A percentile compares a stretch with the other conserved stretches of the same genome.
Conservation (phyloP, 306 rosid genomes). For the Begonia masoniana region DNA sequence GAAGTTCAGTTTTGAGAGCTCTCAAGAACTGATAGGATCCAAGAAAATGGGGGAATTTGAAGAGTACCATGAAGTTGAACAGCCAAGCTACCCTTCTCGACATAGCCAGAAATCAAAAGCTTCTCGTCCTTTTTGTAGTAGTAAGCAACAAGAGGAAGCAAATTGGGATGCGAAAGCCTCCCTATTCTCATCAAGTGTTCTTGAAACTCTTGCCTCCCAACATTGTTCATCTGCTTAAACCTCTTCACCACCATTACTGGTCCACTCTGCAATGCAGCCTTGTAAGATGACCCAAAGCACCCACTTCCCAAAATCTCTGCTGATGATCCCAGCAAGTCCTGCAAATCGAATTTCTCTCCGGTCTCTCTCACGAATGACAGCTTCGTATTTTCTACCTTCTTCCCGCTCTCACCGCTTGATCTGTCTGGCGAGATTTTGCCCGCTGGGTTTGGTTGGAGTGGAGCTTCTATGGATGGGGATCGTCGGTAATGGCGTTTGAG, state of each 20-base stretch:
- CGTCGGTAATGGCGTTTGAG: slow-evolving; percentile 16
- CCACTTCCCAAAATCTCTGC: slow-evolving; percentile 94
- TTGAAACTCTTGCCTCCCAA: slow-evolving; percentile 70
- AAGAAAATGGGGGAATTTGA: background rate
- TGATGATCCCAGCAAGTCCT: slow-evolving; percentile 69
- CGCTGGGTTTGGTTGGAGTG: slow-evolving; percentile 9
- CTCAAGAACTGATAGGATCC: too few relatives aligned
- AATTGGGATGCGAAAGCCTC: slow-evolving; percentile 42
- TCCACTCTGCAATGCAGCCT: slow-evolving; percentile 51
- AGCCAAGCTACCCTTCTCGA: slow-evolving; percentile 56
- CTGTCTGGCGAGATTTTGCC: slow-evolving; percentile 1
- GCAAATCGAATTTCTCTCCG: slow-evolving; percentile 51
- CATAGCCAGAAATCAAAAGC: slow-evolving; percentile 50
- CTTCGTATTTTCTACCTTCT: slow-evolving; percentile 31
- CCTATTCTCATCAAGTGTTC: slow-evolving; percentile 84
- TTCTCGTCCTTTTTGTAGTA: slow-evolving; percentile 86
- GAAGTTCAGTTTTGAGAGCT: slow-evolving; percentile 7
- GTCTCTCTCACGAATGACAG: slow-evolving; percentile 51
- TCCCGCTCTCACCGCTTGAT: background rate
- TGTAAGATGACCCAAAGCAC: slow-evolving; percentile 73
- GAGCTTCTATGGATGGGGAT: slow-evolving; percentile 19
- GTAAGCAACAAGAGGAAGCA: slow-evolving; percentile 86
- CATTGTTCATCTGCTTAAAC: slow-evolving; percentile 82
- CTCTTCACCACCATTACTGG: slow-evolving; percentile 71
- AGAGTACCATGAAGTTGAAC: slow-evolving; percentile 60